Evolutionary conservation across 805 yeast genomes (phyloP), one percentile per base, ranked within the genome.

Genomic region (Lachancea waltii): DNA sequence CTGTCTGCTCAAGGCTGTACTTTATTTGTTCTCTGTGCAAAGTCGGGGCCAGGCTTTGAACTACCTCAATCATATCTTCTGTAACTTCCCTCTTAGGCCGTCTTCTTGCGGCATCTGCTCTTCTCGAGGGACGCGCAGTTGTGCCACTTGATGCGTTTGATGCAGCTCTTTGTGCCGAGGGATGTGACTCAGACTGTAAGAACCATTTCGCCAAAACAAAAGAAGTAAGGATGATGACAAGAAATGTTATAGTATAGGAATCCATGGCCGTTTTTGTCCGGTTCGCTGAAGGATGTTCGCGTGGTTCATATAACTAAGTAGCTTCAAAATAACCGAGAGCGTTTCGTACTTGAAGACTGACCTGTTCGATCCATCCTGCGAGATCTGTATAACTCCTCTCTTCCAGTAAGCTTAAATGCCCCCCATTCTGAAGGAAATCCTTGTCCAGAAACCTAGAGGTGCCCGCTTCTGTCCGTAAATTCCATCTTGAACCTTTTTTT

Each of bases 1-100:
- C 94, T 0, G 92, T 77, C 42, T 75, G 68, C 51, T 79, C 77
- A 44, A 92, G 70, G 56, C 83, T 95, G 44, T 69, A 68, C 44
- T 79, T 68, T 44, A 92, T 85, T 54, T 84, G 94, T 6, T 73
- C 83, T 3, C 63, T 70, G 1, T 83, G 68, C 22, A 85, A 63
- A 15, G 68, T 67, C 3, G 97, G 96, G 0, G 87, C 95, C 39
- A 90, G 68, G 29, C 86, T 77, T 49, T 78, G 83, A 2, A 90
- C 96, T 0, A 84, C 79, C 46, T 82, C 92, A 30, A 90, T 69
- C 97, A 90, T 90, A 41, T 73, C 75, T 4, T 66, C 67, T 3
- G 81, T 77, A 16, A 81, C 79, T 10, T 58, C 64, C 41, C 84
- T 70, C 33, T 70, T 64, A 31, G 41, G 39, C 30, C 45, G 34